A percentile compares a stretch with the other conserved stretches of the same genome.
Evolutionary conservation across 2,329 filamentous ascomycete genomes (phyloP).

Genomic region (Reticulascus tulasneorum): DNA sequence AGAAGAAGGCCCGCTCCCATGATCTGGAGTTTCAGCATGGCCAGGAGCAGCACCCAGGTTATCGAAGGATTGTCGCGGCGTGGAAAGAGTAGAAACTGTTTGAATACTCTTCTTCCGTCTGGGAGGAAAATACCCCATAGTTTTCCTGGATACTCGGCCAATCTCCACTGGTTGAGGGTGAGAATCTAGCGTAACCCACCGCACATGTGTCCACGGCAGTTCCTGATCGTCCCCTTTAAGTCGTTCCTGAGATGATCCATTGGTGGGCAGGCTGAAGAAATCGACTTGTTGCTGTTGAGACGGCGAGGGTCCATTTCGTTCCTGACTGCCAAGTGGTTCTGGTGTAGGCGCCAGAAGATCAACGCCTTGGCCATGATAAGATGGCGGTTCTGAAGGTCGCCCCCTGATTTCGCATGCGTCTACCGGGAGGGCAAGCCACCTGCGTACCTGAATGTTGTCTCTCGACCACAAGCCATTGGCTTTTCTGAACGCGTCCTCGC

Average conservation of each 20-base stretch:
- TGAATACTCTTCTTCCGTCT: constrained; percentile 78
- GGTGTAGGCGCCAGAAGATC: constrained; percentile 52
- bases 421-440: constrained; percentile 78
- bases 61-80: constrained; percentile 64
- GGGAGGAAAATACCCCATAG: constrained; percentile 88
- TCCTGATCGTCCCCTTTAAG: constrained; percentile 38
- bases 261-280: constrained; percentile 12
- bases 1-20: constrained; percentile 22
- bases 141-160: constrained; percentile 72
- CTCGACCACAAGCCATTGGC: constrained; percentile 94
- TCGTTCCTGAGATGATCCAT: background rate
- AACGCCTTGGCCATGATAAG: constrained; percentile 35
- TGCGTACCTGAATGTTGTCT: constrained; percentile 83
- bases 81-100: constrained; percentile 62
- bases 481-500: constrained; percentile 76
- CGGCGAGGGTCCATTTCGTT: constrained; percentile 15
- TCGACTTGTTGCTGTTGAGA: constrained; percentile 25
- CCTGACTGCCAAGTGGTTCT: constrained; percentile 17
- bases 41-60: constrained; percentile 2
- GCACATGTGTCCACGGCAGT: constrained; percentile 78
- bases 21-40: constrained; percentile 10
- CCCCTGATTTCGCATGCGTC: constrained; percentile 86
- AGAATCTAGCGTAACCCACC: constrained; percentile 80
- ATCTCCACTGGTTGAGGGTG: constrained; percentile 72
- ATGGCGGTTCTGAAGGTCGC: constrained; percentile 56